Conservation (phyloP, 1,139 yeast species). For the Saccharomyces hybrid region DNA sequence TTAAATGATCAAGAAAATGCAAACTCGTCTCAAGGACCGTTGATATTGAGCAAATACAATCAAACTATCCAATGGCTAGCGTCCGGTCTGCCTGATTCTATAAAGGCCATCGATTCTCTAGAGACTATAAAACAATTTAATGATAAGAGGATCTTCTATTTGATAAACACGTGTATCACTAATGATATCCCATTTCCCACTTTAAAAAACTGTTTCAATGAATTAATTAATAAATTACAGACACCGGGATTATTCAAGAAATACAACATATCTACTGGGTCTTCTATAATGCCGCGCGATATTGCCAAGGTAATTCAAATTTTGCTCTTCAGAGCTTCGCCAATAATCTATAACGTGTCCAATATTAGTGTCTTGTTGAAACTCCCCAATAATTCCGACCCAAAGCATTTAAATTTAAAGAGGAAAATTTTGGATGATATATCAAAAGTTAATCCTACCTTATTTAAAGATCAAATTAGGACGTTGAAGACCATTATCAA, state of each 20-base stretch:
- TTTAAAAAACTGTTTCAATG: constrained; percentile 54
- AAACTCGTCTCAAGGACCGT: constrained; percentile 21
- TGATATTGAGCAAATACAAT: constrained; percentile 36
- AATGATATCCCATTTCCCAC: constrained; percentile 55
- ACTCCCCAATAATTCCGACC: constrained; percentile 36
- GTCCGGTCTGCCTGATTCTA: constrained; percentile 47
- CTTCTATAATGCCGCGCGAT: constrained; percentile 40
- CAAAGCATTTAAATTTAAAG: constrained; percentile 35
- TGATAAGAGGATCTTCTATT: constrained; percentile 49
- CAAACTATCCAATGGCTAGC: constrained; percentile 62
- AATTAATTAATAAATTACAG: constrained; percentile 46
- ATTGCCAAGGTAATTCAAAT: constrained; percentile 48
- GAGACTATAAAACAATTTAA: constrained; percentile 46
- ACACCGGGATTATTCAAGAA: constrained; percentile 45
- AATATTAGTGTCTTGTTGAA: constrained; percentile 51
- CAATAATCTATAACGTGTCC: constrained; percentile 56
- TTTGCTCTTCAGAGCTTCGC: constrained; percentile 54
- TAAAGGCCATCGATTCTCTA: constrained; percentile 43
- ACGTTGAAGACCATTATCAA: constrained; percentile 42
- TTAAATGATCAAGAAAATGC: constrained; percentile 23
- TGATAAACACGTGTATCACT: constrained; percentile 48
- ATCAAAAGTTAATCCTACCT: constrained; percentile 55
- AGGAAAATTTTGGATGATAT: constrained; percentile 47
- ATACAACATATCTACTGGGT: constrained; percentile 34
- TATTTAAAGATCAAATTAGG: constrained; percentile 53